Conservation (phyloP, 257 asterid genomes). For the Rauvolfia tetraphylla region DNA sequence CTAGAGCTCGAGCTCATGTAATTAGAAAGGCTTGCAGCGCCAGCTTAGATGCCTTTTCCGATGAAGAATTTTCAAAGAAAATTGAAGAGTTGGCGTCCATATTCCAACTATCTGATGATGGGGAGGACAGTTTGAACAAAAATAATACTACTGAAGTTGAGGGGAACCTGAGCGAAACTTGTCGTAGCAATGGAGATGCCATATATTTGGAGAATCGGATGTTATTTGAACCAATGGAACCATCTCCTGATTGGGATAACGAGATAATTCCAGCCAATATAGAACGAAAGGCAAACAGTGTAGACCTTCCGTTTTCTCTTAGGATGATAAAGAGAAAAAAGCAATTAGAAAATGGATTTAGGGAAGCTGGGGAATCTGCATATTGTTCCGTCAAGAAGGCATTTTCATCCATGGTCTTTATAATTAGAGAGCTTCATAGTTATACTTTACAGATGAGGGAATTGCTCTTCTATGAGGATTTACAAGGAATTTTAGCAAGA, state of each 20-base stretch:
- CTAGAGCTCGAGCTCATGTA: conserved; percentile 25
- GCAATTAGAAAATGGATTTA: conserved; percentile 68
- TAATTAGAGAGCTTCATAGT: conserved; percentile 80
- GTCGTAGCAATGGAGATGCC: conserved; percentile 14
- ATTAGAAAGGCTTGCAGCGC: conserved; percentile 47
- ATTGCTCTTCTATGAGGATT: conserved; percentile 59
- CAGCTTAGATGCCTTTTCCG: conserved; percentile 67
- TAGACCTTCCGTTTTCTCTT: conserved; percentile 81
- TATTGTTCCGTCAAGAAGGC: conserved; percentile 81
- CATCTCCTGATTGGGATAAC: conserved; percentile 42
- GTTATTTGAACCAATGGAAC: conserved; percentile 46
- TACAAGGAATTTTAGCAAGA: conserved; percentile 68
- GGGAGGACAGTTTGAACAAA: conserved; percentile 12
- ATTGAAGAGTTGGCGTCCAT: conserved; percentile 47
- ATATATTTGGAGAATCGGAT: conserved; percentile 25
- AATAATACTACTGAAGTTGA: neutral
- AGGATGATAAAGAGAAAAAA: conserved; percentile 68
- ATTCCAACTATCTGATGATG: conserved; percentile 37
- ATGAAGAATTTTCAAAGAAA: conserved; percentile 68
- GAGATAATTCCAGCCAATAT: conserved; percentile 56
- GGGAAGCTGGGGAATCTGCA: conserved; percentile 62
- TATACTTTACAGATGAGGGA: conserved; percentile 79
- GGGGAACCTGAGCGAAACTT: conserved; percentile 8
- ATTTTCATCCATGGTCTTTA: conserved; percentile 92
- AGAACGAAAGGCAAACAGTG: conserved; percentile 65